phyloP scores from a whole-genome alignment of 2,329 filamentous ascomycete species.

The Diaporthe longicolla region DNA sequence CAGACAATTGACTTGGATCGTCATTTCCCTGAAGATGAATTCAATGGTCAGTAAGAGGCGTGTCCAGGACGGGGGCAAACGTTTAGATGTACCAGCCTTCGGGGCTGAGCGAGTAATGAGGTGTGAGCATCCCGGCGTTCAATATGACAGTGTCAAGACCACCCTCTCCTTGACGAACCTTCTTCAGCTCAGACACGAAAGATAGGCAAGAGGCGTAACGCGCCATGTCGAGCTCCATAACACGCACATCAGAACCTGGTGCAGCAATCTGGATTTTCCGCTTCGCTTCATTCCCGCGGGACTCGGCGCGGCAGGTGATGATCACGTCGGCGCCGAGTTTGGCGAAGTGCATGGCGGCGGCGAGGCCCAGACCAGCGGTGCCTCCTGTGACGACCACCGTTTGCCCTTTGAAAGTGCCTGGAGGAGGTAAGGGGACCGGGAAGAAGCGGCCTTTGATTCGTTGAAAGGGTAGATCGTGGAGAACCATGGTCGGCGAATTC shows the following conservation, averaged over 20 bases:
- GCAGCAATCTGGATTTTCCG: not conserved
- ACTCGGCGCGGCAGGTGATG: not conserved
- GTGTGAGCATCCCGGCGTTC: not conserved
- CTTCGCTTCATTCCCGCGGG: not conserved
- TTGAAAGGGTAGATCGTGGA: not conserved
- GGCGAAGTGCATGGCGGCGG: not conserved
- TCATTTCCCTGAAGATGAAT: not conserved
- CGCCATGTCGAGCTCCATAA: constrained; percentile 1
- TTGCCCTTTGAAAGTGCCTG: not conserved
- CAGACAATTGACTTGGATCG: not conserved
- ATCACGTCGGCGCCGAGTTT: not conserved
- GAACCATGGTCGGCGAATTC: not conserved
- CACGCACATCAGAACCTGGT: not conserved
- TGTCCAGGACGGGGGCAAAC: too few relatives aligned
- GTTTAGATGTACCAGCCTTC: not conserved
- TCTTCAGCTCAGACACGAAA: not conserved
- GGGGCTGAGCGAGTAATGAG: not conserved
- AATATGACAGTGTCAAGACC: not conserved
- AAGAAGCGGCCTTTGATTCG: not conserved
- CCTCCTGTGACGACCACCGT: not conserved
- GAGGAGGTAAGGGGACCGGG: not conserved
- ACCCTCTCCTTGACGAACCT: not conserved
- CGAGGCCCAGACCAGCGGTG: not conserved
- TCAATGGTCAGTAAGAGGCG: too few relatives aligned
- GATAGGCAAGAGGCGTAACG: not conserved